Evolutionary conservation across 495 filamentous ascomycete genomes (phyloP), one percentile per base, ranked within the genome.

Genomic region (Pyrenopolyporus hunteri): DNA sequence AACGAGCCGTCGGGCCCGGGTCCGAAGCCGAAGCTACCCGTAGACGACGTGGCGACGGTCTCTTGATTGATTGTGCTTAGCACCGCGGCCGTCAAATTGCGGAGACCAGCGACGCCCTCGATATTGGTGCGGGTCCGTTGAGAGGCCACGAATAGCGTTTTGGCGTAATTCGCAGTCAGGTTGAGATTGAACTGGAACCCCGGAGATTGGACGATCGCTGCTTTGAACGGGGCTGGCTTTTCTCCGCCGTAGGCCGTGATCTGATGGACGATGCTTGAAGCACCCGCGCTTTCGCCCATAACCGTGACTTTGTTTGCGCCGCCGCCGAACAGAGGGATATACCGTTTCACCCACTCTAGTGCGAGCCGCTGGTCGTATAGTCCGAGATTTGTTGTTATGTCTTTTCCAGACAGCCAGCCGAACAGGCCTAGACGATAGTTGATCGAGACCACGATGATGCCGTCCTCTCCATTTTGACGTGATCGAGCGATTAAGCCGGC

Each of bases 401-500:
- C 76, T 25, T 78, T 63, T 13, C 81, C 81, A 1, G 78, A 73
- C 1, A 87, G 74, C 73, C 80, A 90, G 4, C 88, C 88, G 65
- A 89, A 88, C 2, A 83, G 80, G 14, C 85, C 86, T 4, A 87
- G 70, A 3, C 84, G 80, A 59, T 88, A 87, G 45, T 87, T 88
- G 10, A 86, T 45, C n/a, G 82, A 67, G 13, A 88, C 82, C 52
- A 76, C 84, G 10, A 87, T 79, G 14, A 84, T 68, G 11, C 82
- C 83, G 4, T 79, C 68, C 1, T 74, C 66, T 1, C 45, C 70
- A 3, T 66, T 50, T 17, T 45, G 56, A 36, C 59, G 25, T 37
- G 82, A 77, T 8, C 71, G 63, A 14, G 75, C 50, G 29, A 86
- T 75, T 23, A 87, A 50, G 5, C 79, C 80, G 2, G 73, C 69